Evolutionary conservation across 371 early-diverging fungal species (phyloP).

Genomic region (Mortierella sp.): DNA sequence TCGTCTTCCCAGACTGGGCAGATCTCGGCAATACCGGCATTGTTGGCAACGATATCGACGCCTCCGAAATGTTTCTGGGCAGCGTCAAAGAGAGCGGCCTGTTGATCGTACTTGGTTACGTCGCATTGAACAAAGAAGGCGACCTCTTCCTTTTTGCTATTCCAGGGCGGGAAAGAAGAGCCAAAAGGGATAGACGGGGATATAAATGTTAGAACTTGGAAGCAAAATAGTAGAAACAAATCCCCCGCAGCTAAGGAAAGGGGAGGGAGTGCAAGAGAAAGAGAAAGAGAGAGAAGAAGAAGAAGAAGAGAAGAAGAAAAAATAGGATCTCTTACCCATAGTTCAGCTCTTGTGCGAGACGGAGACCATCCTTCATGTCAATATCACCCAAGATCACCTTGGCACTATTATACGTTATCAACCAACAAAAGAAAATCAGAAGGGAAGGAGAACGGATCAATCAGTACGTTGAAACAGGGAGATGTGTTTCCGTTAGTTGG

Average conservation of each 20-base stretch:
- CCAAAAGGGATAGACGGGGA: no score
- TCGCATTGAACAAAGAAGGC: constrained; percentile 62
- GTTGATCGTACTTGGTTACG: constrained; percentile 63
- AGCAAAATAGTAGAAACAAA: no score
- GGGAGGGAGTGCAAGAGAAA: no score
- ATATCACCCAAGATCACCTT: constrained; percentile 44
- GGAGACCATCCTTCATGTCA: constrained; percentile 33
- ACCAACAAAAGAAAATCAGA: no score
- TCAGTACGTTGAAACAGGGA: no score
- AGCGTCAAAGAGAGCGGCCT: constrained; percentile 55
- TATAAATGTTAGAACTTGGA: no score
- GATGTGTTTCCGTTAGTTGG: no score
- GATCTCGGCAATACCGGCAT: constrained; percentile 70
- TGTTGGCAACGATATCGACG: constrained; percentile 71
- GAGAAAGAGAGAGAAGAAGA: no score
- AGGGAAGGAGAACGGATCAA: not conserved
- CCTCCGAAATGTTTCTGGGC: constrained; percentile 58
- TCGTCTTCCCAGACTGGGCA: constrained; percentile 52
- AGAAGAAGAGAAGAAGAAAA: no score
- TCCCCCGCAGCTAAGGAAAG: no score
- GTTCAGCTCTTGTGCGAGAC: constrained; percentile 31
- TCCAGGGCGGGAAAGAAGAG: not conserved
- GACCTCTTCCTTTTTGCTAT: constrained; percentile 29
- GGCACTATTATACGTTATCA: no score
- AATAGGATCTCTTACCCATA: constrained; percentile 9